phyloP scores from a whole-genome alignment of 1,139 yeast genomes.

The Yamadazyma buinensis region DNA sequence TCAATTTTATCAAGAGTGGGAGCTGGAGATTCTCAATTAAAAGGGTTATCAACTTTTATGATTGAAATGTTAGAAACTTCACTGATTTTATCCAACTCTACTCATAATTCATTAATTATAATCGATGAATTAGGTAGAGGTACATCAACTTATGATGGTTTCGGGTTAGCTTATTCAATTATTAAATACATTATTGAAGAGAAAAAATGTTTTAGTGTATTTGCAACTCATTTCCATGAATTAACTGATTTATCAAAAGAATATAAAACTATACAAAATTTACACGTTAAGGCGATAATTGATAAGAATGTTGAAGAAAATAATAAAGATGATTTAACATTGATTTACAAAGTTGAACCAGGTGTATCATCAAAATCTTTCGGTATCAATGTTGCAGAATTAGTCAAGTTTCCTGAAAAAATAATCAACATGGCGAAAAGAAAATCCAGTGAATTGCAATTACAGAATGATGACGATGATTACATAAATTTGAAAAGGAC shows the following conservation, averaged over 20 bases:
- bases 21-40: constrained; percentile 94
- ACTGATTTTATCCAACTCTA: constrained; percentile 82
- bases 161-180: constrained; percentile 96
- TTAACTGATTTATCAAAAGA: constrained; percentile 71
- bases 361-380: constrained; percentile 93
- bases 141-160: constrained; percentile 95
- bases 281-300: constrained; percentile 93
- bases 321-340: constrained; percentile 67
- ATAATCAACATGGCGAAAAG: constrained; percentile 93
- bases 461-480: constrained; percentile 45
- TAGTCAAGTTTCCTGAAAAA: constrained; percentile 85
- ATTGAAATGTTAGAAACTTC: constrained; percentile 97
- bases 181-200: constrained; percentile 76
- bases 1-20: constrained; percentile 96
- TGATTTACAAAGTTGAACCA: constrained; percentile 85
- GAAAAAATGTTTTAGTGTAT: constrained; percentile 74
- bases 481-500: constrained; percentile 44
- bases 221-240: constrained; percentile 98
- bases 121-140: constrained; percentile 97
- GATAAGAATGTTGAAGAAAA: constrained; percentile 21
- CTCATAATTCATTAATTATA: constrained; percentile 77
- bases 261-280: constrained; percentile 61
- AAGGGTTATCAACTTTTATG: constrained; percentile 97
- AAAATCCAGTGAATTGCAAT: constrained; percentile 85
- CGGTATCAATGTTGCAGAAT: constrained; percentile 96